Evolutionary conservation across 2,329 filamentous ascomycete species (phyloP).

Genomic region (Aspergillus brunneoviolaceus): DNA sequence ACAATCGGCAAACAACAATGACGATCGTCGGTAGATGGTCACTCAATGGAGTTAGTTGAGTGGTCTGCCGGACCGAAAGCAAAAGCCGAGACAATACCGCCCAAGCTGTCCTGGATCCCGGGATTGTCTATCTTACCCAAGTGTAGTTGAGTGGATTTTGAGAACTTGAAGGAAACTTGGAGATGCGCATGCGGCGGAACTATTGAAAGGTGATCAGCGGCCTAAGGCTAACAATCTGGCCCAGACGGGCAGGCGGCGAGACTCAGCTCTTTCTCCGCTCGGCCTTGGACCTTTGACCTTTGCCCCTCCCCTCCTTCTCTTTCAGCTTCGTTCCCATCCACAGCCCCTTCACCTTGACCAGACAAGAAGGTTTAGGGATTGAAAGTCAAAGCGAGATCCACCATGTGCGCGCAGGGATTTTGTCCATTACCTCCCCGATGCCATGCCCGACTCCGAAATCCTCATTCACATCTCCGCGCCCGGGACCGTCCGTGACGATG

Average conservation of each 20-base stretch:
- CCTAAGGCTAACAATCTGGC: neutral
- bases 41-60: neutral
- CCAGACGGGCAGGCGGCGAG: neutral
- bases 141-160: no score
- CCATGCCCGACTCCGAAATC: conserved; percentile 35
- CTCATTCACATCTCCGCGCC: conserved; percentile 45
- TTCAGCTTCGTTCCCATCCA: neutral
- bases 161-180: no score
- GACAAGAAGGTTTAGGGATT: neutral
- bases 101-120: neutral
- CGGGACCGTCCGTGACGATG: conserved; percentile 38
- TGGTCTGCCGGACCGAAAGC: neutral
- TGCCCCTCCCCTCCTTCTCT: neutral
- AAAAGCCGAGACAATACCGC: neutral
- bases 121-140: no score
- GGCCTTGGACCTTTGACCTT: no score
- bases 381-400: neutral
- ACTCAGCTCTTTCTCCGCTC: neutral
- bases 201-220: neutral
- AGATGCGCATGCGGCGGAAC: neutral
- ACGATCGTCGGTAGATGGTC: neutral
- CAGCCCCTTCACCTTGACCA: neutral
- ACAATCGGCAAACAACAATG: neutral
- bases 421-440: neutral
- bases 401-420: conserved; percentile 1